These are phyloP conservation scores for Oxyria digyna DNA, from an alignment of 148 eudicot species.

Conservation along the genomic window DNA sequence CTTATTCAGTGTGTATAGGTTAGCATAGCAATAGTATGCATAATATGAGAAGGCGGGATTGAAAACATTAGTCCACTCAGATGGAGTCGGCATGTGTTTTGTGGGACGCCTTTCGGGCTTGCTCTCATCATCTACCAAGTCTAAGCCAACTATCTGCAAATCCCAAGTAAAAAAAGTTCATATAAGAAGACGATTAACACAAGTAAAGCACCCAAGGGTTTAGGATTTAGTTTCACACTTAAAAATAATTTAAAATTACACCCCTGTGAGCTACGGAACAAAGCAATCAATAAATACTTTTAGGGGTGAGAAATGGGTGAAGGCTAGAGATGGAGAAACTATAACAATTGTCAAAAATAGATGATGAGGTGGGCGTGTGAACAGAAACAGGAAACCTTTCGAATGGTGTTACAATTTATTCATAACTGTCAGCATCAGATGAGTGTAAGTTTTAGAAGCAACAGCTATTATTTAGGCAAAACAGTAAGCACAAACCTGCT, in stretches of 20 bases:
- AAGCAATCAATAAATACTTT: not conserved
- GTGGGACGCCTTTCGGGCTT: conserved; percentile 99
- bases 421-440: not conserved
- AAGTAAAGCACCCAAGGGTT: too few relatives aligned
- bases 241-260: not conserved
- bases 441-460: not conserved
- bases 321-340: not conserved
- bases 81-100: conserved; percentile 97
- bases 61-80: conserved; percentile 89
- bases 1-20: conserved; percentile 96
- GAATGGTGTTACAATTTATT: not conserved
- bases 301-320: not conserved
- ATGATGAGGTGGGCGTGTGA: not conserved
- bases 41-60: conserved; percentile 96
- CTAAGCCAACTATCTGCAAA: conserved; percentile 83
- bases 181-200: not conserved
- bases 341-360: not conserved
- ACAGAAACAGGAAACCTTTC: not conserved
- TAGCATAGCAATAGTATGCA: conserved; percentile 91
- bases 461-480: not conserved
- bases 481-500: conserved; percentile 46
- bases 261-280: not conserved
- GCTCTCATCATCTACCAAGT: conserved; percentile 97
- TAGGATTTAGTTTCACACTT: not conserved
- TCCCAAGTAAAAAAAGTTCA: not conserved